Evolutionary conservation across 495 filamentous ascomycete genomes (phyloP), one percentile per base, ranked within the genome.

Genomic region (Aspergillus bertholletiae): DNA sequence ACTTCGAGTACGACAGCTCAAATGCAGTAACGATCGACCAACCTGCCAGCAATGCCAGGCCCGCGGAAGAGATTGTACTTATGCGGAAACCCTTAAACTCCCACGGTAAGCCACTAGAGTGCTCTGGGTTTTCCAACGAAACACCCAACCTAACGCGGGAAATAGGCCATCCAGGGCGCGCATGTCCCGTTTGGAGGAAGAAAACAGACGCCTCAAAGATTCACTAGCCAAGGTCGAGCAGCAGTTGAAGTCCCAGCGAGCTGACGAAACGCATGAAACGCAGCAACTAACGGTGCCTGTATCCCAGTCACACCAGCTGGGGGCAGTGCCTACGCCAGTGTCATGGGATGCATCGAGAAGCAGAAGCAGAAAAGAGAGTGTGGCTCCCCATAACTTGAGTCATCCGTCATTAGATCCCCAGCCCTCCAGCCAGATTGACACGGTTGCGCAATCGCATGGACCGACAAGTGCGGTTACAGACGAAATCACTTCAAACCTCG

Each of bases 91-190:
- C 20, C 12, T 13, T 39, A 17, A 6, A 4, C 9, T 3, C 4
- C 34, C 34, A 3, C 7, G 34, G 34, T 39, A 39, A 3, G 9
- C 18, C 37, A 7, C 13, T 3, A 34, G 9, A 8, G 12, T 28
- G 26, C 26, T 8, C 5, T 28, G 26, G 26, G 26, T 28, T 5
- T 28, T 28, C 5, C 26, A 8, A 8, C 26, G 26, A n/a, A n/a
- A n/a, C n/a, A n/a, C n/a, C n/a, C n/a, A n/a, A n/a, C n/a, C n/a
- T n/a, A n/a, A n/a, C n/a, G 7, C n/a, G 34, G n/a, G 9, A 39
- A 39, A 17, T 3, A 40, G 67, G 30, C 67, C 67, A 5, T 61
- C 67, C 1, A 68, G 68, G 23, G 48, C 57, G 9, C 67, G 58
- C 5, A 41, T 70, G 3, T 56, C 65, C 12, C 58, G 44, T 2